These are phyloP conservation scores for Fusarium nematophilum DNA, from an alignment of 2,329 filamentous ascomycete genomes.

Conservation along the genomic window DNA sequence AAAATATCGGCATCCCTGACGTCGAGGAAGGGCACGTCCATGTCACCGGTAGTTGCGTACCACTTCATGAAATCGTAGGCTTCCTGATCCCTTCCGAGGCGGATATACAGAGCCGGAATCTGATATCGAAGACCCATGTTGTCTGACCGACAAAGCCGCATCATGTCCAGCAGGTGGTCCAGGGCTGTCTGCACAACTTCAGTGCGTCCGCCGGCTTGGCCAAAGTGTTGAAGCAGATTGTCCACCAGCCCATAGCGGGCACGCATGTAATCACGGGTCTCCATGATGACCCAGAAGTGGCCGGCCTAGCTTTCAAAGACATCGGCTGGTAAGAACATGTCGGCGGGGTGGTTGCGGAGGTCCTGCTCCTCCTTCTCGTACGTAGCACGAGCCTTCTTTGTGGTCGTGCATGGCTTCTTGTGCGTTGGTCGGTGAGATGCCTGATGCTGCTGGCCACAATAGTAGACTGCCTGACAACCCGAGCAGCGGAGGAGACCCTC, in stretches of 20 bases:
- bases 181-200: constrained; percentile 51
- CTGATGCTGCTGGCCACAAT: constrained; percentile 59
- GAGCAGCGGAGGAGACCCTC: constrained; percentile 47
- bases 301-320: constrained; percentile 52
- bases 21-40: neutral
- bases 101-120: constrained; percentile 54
- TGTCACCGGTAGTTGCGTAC: constrained; percentile 32
- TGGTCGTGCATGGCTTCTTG: constrained; percentile 52
- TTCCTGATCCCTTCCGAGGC: constrained; percentile 59
- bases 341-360: constrained; percentile 45
- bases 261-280: constrained; percentile 55
- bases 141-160: constrained; percentile 35
- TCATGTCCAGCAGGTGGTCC: constrained; percentile 52
- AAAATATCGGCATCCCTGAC: too few species aligned
- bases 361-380: constrained; percentile 49
- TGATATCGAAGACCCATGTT: constrained; percentile 36
- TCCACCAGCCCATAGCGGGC: constrained; percentile 43
- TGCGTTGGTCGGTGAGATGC: constrained; percentile 49
- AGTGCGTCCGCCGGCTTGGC: constrained; percentile 44
- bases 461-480: constrained; percentile 55
- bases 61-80: constrained; percentile 55
- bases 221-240: neutral
- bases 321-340: constrained; percentile 45
- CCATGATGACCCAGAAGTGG: constrained; percentile 52
- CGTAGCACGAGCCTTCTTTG: constrained; percentile 46